These are phyloP conservation scores for Monosporozyma aquatica DNA, from an alignment of 805 yeast genomes.

Conservation along the genomic window DNA sequence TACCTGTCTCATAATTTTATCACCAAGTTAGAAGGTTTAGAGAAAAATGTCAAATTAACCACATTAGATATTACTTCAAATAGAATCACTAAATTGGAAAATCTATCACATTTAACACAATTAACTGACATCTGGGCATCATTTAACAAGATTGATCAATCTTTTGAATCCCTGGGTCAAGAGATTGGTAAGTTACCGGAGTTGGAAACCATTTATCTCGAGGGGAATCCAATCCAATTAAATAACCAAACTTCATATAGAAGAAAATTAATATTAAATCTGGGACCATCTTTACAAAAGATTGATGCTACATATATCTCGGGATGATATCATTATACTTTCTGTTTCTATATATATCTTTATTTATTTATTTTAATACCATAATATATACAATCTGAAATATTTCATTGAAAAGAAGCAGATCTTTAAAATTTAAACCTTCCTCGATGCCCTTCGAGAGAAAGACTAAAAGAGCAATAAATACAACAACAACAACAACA, in stretches of 20 bases:
- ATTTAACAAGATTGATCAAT: constrained; percentile 51
- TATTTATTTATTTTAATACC: too few species aligned
- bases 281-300: constrained; percentile 57
- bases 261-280: constrained; percentile 64
- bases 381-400: too few species aligned
- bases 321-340: too few species aligned
- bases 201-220: constrained; percentile 85
- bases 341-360: too few species aligned
- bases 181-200: constrained; percentile 54
- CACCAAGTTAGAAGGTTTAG: constrained; percentile 65
- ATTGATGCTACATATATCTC: constrained; percentile 81
- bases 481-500: neutral
- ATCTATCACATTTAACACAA: constrained; percentile 52
- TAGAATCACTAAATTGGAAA: constrained; percentile 49
- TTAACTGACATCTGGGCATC: constrained; percentile 95
- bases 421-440: too few species aligned
- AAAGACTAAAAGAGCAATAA: too few species aligned
- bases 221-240: constrained; percentile 80
- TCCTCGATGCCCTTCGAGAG: too few species aligned
- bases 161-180: constrained; percentile 58
- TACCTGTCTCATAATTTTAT: constrained; percentile 83
- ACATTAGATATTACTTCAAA: constrained; percentile 81
- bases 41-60: constrained; percentile 53
- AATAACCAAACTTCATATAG: constrained; percentile 73
- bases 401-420: too few species aligned